Base-by-base conservation (phyloP, 2,329 filamentous ascomycete genomes). In the Tympanopsis confertula region DNA sequence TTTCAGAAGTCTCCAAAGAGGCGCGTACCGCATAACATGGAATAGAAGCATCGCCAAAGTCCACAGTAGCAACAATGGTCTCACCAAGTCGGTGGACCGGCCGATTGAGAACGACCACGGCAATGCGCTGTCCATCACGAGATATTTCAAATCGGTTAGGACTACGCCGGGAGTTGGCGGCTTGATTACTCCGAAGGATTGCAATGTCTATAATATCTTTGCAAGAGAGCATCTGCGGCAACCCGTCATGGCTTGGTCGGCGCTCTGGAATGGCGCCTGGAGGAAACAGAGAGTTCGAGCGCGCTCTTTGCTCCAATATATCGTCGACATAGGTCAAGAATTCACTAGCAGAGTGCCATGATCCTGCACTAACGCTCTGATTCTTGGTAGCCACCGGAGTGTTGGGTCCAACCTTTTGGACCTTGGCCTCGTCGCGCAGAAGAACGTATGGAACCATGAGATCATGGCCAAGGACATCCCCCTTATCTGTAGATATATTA, bases 401-500 rank as follows among this genome's bases (percentile, higher is more conserved):
- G 36, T 45, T 46, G 46, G 20, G 17, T 13, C 56, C 59, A 18
- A 66, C 40, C 35, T 60, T 63, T 41, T 61, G 57, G 28, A 65
- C 62, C 37, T 63, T 65, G 13, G 81, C 79, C 54, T 77, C 68
- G 47, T 84, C 79, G 39, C 71, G 71, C 36, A 85, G 62, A 35
- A 85, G 65, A 17, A 85, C 78, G 50, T 84, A 82, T 2, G 81
- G 81, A 36, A 71, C 72, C 77, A 84, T 83, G 5, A 86, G 60
- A 52, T 86, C 79, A 52, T 85, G 80, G 2, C 78, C 75, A 19
- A 83, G 64, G 20, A 80, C 67, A 42, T 80, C 74, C 45, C 79
- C 79, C 41, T 73, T 68, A 28, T 15, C 30, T 33, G 30, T n/a
- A 10, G 15, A 33, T 13, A 33, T 12, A 33, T 17, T 33, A 17